Evolutionary conservation across 352 stramenopile species (phyloP).

Genomic region (Halophytophthora batemanensis): DNA sequence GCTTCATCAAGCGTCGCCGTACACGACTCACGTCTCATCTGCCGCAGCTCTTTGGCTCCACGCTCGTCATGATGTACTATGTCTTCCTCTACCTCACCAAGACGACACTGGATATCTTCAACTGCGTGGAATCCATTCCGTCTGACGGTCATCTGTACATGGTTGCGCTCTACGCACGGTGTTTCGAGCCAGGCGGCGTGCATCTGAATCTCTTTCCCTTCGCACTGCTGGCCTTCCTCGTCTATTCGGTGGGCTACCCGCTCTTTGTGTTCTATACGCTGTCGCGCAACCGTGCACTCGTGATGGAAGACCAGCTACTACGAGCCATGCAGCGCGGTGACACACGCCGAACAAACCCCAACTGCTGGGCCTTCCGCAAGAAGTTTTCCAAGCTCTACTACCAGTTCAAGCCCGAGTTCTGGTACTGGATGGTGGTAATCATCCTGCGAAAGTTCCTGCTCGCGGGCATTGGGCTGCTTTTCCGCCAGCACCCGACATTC

Average conservation of each 20-base stretch:
- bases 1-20: conserved; percentile 43
- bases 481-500: conserved; percentile 68
- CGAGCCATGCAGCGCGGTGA: conserved; percentile 53
- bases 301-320: conserved; percentile 70
- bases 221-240: conserved; percentile 53
- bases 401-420: conserved; percentile 82
- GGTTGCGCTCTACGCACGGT: conserved; percentile 62
- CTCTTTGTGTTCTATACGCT: conserved; percentile 65
- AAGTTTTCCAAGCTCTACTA: conserved; percentile 85
- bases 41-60: conserved; percentile 64
- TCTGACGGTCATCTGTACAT: conserved; percentile 71
- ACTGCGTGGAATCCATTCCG: conserved; percentile 64
- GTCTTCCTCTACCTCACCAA: conserved; percentile 75
- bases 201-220: conserved; percentile 66
- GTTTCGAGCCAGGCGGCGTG: conserved; percentile 53
- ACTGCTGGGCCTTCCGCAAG: conserved; percentile 72
- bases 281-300: conserved; percentile 43
- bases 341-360: conserved; percentile 60
- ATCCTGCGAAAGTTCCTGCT: conserved; percentile 76
- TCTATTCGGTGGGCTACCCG: conserved; percentile 77
- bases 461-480: conserved; percentile 61
- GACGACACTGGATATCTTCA: conserved; percentile 76
- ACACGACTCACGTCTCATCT: conserved; percentile 62
- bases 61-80: conserved; percentile 83
- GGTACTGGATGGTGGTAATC: conserved; percentile 82